Percentiles rank a stretch among this genome's conserved stretches.
Evolutionary conservation across 164 flowering plant species (phyloP).

Genomic region (Chimonanthus praecox): DNA sequence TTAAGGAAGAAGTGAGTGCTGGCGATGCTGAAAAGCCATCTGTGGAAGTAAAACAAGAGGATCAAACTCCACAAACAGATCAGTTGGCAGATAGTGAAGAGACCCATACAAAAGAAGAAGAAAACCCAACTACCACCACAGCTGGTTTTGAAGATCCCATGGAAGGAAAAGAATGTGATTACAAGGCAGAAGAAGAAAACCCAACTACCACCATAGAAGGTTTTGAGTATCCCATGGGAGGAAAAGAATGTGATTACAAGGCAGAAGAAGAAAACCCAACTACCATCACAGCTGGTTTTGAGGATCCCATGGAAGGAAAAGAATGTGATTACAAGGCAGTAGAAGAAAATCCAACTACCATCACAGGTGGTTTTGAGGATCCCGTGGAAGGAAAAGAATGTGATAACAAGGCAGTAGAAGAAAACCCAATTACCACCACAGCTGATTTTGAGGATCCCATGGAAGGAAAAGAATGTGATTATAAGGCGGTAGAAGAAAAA

Average conservation of each 20-base stretch:
- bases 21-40: conserved; percentile 10
- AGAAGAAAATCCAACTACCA: conserved; percentile 31
- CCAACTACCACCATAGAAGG: conserved; percentile 12
- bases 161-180: conserved; percentile 1
- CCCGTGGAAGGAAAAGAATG: conserved; percentile 1
- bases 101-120: conserved; percentile 18
- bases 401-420: background rate
- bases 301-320: conserved; percentile 10
- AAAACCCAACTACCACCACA: conserved; percentile 15
- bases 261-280: conserved; percentile 27
- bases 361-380: background rate
- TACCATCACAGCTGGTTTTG: conserved; percentile 16
- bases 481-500: conserved; percentile 24
- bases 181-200: conserved; percentile 22
- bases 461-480: conserved; percentile 19
- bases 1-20: conserved; percentile 16
- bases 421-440: conserved; percentile 9
- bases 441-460: background rate
- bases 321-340: background rate
- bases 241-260: conserved; percentile 18
- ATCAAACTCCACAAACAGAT: conserved; percentile 17
- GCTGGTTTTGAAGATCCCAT: conserved; percentile 9
- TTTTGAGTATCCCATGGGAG: background rate
- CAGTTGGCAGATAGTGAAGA: conserved; percentile 21
- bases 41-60: conserved; percentile 11